Conservation (phyloP, 352 stramenopile genomes). For the Globisporangium carolinianum region DNA sequence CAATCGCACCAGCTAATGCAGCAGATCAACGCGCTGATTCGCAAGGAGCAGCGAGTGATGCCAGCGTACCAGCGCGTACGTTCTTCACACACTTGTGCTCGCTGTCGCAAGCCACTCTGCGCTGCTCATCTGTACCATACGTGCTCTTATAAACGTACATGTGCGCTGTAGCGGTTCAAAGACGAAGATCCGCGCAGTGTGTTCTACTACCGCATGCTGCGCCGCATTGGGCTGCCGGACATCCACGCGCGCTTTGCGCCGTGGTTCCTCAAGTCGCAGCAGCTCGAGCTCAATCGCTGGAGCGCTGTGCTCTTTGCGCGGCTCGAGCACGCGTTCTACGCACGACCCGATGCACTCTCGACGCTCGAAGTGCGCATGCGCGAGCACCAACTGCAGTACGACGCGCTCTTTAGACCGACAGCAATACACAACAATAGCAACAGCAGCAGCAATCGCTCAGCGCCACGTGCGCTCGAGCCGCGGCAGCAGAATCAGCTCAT, state of each 20-base stretch:
- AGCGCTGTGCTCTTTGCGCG: constrained; percentile 58
- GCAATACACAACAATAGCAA: background rate
- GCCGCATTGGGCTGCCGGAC: constrained; percentile 55
- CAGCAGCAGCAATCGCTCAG: background rate
- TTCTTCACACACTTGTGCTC: constrained; percentile 1
- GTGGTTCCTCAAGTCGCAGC: constrained; percentile 75
- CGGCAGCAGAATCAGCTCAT: constrained; percentile 51
- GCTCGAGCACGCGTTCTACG: constrained; percentile 60
- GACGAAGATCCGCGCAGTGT: constrained; percentile 58
- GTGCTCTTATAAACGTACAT: background rate
- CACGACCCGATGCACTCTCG: constrained; percentile 36
- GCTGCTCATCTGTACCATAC: background rate
- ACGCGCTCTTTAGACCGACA: constrained; percentile 29
- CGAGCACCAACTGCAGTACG: constrained; percentile 37
- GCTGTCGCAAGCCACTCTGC: background rate
- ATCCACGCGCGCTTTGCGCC: constrained; percentile 67
- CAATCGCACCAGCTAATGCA: constrained; percentile 40
- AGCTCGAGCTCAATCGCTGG: constrained; percentile 63
- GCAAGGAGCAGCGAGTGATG: constrained; percentile 49
- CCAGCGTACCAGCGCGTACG: constrained; percentile 41
- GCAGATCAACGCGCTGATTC: constrained; percentile 58
- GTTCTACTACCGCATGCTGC: constrained; percentile 78
- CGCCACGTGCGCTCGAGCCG: constrained; percentile 17
- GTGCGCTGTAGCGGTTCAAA: constrained; percentile 34
- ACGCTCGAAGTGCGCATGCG: constrained; percentile 63